Conservation (phyloP, 352 stramenopile species). For the Phytophthora multivora region DNA sequence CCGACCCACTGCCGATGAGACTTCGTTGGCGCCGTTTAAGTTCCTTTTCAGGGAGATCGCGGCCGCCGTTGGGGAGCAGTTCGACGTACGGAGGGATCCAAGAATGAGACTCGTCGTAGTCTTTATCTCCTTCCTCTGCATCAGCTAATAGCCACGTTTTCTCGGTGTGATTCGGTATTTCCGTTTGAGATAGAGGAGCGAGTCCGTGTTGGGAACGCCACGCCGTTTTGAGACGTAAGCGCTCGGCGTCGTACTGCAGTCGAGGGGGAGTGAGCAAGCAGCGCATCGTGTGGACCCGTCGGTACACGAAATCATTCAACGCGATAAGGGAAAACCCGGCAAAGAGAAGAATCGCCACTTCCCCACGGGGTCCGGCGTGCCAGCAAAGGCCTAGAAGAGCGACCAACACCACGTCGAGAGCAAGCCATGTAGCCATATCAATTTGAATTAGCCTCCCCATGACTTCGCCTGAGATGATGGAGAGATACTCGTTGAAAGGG, state of each 20-base stretch:
- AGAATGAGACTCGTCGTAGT: slow-evolving; percentile 24
- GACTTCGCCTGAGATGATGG: slow-evolving; percentile 76
- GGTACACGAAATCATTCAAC: slow-evolving; percentile 56
- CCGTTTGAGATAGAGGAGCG: slow-evolving; percentile 10
- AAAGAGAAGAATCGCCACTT: slow-evolving; percentile 50
- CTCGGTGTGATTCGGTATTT: slow-evolving; percentile 30
- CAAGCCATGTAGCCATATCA: slow-evolving; percentile 71
- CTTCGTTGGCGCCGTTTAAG: slow-evolving; percentile 45
- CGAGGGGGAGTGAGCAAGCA: slow-evolving; percentile 55
- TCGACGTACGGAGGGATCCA: slow-evolving; percentile 59
- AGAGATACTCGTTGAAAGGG: slow-evolving; percentile 81
- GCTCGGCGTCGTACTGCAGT: slow-evolving; percentile 62
- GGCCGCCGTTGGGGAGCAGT: slow-evolving; percentile 38
- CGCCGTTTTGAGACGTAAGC: slow-evolving; percentile 54
- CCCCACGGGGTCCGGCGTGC: slow-evolving; percentile 34
- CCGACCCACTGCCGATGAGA: slow-evolving; percentile 44
- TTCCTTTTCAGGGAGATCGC: slow-evolving; percentile 44
- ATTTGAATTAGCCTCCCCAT: slow-evolving; percentile 78
- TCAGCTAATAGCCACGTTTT: slow-evolving; percentile 52
- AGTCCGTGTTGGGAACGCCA: slow-evolving; percentile 61
- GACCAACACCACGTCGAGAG: slow-evolving; percentile 61
- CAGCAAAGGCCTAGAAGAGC: slow-evolving; percentile 51
- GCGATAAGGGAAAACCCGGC: slow-evolving; percentile 45
- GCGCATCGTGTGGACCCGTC: slow-evolving; percentile 57
- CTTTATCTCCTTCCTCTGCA: slow-evolving; percentile 31